Evolutionary conservation across 2,329 filamentous ascomycete species (phyloP).

Genomic region (Achaetomium macrosporum): DNA sequence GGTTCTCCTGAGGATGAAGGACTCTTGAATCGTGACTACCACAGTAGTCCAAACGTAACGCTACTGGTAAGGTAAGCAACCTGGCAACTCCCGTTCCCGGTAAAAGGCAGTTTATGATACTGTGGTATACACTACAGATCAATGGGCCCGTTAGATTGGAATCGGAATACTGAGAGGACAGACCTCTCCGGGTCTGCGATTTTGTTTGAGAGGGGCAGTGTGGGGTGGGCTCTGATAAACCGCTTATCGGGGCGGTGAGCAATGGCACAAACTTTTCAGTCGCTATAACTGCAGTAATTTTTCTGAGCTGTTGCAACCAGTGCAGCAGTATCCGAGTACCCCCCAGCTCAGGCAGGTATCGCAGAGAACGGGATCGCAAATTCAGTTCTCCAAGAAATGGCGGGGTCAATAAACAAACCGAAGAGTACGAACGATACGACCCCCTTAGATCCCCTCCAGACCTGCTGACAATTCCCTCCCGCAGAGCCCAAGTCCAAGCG

Average conservation of each 20-base stretch:
- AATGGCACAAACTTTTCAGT: slow-evolving; percentile 19
- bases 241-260: slow-evolving; percentile 24
- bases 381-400: slow-evolving; percentile 36
- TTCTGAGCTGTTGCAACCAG: slow-evolving; percentile 11
- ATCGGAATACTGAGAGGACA: too few species aligned
- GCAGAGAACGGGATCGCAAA: neutral
- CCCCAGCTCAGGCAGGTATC: too few species aligned
- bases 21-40: too few species aligned
- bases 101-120: too few species aligned
- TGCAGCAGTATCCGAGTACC: neutral
- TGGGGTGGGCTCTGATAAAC: slow-evolving; percentile 16
- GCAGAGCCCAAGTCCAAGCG: slow-evolving; percentile 94
- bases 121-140: neutral
- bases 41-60: too few species aligned
- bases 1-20: neutral
- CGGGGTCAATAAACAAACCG: slow-evolving; percentile 49
- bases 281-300: slow-evolving; percentile 21
- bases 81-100: too few species aligned
- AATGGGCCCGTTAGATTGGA: slow-evolving; percentile 8
- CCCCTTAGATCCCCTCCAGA: neutral
- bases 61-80: too few species aligned
- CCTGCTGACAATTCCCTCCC: neutral
- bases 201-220: slow-evolving; percentile 12
- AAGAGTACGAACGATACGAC: slow-evolving; percentile 38
- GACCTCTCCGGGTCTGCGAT: too few species aligned